A percentile compares a stretch with the other conserved stretches of the same genome.
phyloP scores from a whole-genome alignment of 2,329 filamentous ascomycete genomes.

The Alternaria ventricosa region DNA sequence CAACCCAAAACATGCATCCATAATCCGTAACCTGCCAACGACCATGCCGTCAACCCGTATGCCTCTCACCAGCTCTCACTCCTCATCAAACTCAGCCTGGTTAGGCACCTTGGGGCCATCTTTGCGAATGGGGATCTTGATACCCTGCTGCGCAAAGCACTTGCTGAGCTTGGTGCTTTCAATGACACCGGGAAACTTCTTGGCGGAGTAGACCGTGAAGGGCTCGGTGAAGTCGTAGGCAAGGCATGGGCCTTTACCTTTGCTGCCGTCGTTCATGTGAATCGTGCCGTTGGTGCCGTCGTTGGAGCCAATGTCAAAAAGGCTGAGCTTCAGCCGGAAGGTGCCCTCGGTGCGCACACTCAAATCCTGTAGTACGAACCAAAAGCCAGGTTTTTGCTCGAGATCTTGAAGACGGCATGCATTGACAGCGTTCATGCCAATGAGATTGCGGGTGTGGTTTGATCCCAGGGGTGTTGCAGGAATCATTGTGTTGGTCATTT shows the following conservation, averaged over 20 bases:
- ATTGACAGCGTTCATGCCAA: slow-evolving; percentile 88
- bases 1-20: neutral
- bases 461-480: slow-evolving; percentile 55
- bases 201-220: slow-evolving; percentile 94
- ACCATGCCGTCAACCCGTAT: neutral
- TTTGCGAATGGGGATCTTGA: slow-evolving; percentile 95
- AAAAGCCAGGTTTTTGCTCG: slow-evolving; percentile 83
- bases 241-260: slow-evolving; percentile 78
- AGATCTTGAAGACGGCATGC: slow-evolving; percentile 83
- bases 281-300: slow-evolving; percentile 62
- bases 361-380: slow-evolving; percentile 96
- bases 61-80: slow-evolving; percentile 20
- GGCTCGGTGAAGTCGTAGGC: slow-evolving; percentile 85
- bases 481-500: slow-evolving; percentile 10
- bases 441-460: slow-evolving; percentile 88
- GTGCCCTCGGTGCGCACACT: slow-evolving; percentile 91
- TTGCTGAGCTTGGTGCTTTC: slow-evolving; percentile 92
- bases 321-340: slow-evolving; percentile 79
- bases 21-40: neutral
- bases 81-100: slow-evolving; percentile 54
- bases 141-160: slow-evolving; percentile 89
- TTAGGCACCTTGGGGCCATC: slow-evolving; percentile 66
- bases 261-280: slow-evolving; percentile 56
- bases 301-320: slow-evolving; percentile 79
- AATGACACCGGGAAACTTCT: slow-evolving; percentile 97